These are phyloP conservation scores for Diversispora epigaea DNA, from an alignment of 192 early-diverging fungal species.

Conservation along the genomic window DNA sequence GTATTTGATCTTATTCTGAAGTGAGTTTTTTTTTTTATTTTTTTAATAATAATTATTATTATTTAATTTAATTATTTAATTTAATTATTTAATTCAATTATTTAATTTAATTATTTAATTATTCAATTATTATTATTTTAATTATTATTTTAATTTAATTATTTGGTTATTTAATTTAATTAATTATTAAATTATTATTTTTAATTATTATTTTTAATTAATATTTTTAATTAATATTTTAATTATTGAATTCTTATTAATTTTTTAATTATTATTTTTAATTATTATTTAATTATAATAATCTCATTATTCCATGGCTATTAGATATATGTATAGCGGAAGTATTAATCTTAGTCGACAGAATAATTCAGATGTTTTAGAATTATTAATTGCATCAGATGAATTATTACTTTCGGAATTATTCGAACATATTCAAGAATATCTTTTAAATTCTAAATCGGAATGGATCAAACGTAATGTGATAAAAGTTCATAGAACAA, in stretches of 20 bases:
- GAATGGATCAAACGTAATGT: slow-evolving; percentile 20
- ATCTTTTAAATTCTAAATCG: slow-evolving; percentile 1
- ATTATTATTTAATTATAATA: background rate
- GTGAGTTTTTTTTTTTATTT: slow-evolving; percentile 3
- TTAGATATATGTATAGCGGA: slow-evolving; percentile 31
- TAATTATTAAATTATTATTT: background rate
- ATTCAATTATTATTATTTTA: background rate
- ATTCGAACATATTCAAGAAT: slow-evolving; percentile 22
- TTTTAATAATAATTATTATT: background rate
- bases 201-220: background rate
- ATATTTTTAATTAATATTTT: no score
- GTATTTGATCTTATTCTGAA: slow-evolving; percentile 28
- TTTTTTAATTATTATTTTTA: background rate
- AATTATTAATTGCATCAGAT: slow-evolving; percentile 26
- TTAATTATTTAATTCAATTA: background rate
- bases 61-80: background rate
- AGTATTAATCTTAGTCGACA: slow-evolving; percentile 4
- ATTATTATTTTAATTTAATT: no score
- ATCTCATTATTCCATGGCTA: background rate
- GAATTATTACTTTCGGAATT: slow-evolving; percentile 29
- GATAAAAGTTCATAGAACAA: background rate
- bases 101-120: background rate
- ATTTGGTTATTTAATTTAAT: background rate
- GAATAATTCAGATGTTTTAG: slow-evolving; percentile 11
- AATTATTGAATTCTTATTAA: background rate